Conservation (phyloP, 2,329 filamentous ascomycete genomes). For the Balansia obtecta region DNA sequence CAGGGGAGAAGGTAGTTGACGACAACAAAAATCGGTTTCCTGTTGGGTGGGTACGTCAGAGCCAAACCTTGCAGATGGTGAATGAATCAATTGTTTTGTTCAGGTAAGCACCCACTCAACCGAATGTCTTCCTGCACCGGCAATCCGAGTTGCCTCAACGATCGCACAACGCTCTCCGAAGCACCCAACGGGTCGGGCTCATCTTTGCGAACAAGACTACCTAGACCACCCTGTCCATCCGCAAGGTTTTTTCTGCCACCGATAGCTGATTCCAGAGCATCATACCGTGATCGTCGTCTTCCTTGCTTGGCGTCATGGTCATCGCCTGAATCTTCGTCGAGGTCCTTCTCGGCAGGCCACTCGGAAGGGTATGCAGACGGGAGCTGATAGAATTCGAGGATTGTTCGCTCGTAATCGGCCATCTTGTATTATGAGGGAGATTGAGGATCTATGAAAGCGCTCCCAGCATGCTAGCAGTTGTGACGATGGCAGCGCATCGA, state of each 20-base stretch:
- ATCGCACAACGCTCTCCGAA: slow-evolving; percentile 72
- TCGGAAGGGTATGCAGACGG: slow-evolving; percentile 63
- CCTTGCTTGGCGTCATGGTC: slow-evolving; percentile 39
- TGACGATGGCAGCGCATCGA: not conserved
- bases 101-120: slow-evolving; percentile 42
- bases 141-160: slow-evolving; percentile 64
- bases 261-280: slow-evolving; percentile 66
- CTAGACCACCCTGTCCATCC: slow-evolving; percentile 32
- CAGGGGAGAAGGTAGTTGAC: slow-evolving; percentile 88
- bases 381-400: slow-evolving; percentile 86
- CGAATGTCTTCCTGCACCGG: slow-evolving; percentile 74
- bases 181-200: slow-evolving; percentile 88
- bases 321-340: slow-evolving; percentile 50
- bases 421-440: slow-evolving; percentile 20
- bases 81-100: too few relatives aligned
- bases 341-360: slow-evolving; percentile 75
- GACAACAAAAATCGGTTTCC: slow-evolving; percentile 90
- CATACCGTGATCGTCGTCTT: slow-evolving; percentile 66
- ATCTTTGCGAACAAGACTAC: slow-evolving; percentile 76
- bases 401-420: slow-evolving; percentile 62
- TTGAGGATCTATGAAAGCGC: not conserved
- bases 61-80: slow-evolving; percentile 10
- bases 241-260: slow-evolving; percentile 49
- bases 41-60: slow-evolving; percentile 20
- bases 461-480: slow-evolving; percentile 3